Conservation (phyloP, 1,284 basidiomycete genomes). For the Ustilago hordei region DNA sequence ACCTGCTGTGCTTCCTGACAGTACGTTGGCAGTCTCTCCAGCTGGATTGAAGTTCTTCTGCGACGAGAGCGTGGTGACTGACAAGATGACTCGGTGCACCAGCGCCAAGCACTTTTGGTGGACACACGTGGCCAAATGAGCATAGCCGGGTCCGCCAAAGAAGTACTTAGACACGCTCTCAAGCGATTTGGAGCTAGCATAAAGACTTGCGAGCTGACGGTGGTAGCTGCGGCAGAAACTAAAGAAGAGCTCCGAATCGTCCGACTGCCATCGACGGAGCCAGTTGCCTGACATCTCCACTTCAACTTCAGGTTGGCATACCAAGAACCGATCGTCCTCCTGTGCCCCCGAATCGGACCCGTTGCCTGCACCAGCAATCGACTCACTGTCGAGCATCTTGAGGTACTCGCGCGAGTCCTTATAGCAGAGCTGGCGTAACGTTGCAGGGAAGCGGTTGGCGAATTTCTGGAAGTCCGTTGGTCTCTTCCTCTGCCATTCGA, state of each 20-base stretch:
- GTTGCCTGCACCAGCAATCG: constrained; percentile 15
- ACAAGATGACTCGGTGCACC: constrained; percentile 64
- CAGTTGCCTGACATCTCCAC: constrained; percentile 68
- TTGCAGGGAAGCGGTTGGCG: constrained; percentile 48
- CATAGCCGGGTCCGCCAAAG: constrained; percentile 65
- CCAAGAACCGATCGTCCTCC: constrained; percentile 61
- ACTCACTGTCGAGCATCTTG: constrained; percentile 59
- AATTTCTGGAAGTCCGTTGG: constrained; percentile 52
- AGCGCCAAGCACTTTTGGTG: constrained; percentile 66
- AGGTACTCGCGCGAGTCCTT: constrained; percentile 62
- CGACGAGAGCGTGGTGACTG: constrained; percentile 66
- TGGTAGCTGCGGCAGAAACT: constrained; percentile 66
- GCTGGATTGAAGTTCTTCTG: constrained; percentile 67
- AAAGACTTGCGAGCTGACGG: constrained; percentile 58
- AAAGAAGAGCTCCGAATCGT: constrained; percentile 68
- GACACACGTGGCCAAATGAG: constrained; percentile 63
- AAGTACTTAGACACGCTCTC: constrained; percentile 54
- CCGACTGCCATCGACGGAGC: constrained; percentile 67
- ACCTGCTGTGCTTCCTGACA: constrained; percentile 63
- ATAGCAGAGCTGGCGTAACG: constrained; percentile 61
- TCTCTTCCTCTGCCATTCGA: constrained; percentile 51
- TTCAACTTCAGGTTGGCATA: constrained; percentile 62
- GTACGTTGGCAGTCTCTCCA: constrained; percentile 66
- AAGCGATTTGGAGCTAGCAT: constrained; percentile 48
- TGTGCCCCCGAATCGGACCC: constrained; percentile 4